Evolutionary conservation across 108 stramenopile genomes (phyloP), one percentile per base, ranked within the genome.

Genomic region (Cyclotella kingstonii): DNA sequence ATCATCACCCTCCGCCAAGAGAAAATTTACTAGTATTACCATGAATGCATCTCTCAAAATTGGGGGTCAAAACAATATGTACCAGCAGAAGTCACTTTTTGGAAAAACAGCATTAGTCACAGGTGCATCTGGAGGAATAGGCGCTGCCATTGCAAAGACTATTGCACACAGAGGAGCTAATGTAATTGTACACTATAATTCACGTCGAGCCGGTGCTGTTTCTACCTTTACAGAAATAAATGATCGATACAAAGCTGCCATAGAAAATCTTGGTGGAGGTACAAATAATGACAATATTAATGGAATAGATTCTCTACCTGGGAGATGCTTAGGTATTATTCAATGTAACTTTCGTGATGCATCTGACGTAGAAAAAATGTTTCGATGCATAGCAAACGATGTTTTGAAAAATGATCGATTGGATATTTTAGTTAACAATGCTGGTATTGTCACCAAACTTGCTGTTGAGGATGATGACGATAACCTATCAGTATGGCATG

Each of bases 371-470:
- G 57, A 63, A 6, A 11, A 45, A 18, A 63, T 86, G 54, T 63
- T 79, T 30, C 47, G 45, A 35, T 55, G 40, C 30, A 29, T 66
- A 11, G n/a, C 23, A 6, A 19, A 65, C 21, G 34, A 60, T 27
- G 63, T 39, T 62, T 74, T 39, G 26, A 59, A 44, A 54, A 70
- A 41, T 29, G 50, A 38, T 40, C 72, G 41, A 41, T 30, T 50
- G 49, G 76, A 86, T 77, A 68, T 86, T 22, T 54, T 86, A 28
- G 60, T 84, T 31, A 86, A 86, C 46, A 86, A 86, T 43, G 85
- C 85, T 5, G 85, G 85, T 0, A 62, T 82, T 4, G 66, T 86
- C 27, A 80, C 82, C 28, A 86, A 86, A 68, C 49, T 84, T 12
- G 78, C 82, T 5, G 6, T 76, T 41, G 81, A 86, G 51, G 82